Evolutionary conservation across 2,329 filamentous ascomycete species (phyloP).

Genomic region (Paramyrothecium roridum): DNA sequence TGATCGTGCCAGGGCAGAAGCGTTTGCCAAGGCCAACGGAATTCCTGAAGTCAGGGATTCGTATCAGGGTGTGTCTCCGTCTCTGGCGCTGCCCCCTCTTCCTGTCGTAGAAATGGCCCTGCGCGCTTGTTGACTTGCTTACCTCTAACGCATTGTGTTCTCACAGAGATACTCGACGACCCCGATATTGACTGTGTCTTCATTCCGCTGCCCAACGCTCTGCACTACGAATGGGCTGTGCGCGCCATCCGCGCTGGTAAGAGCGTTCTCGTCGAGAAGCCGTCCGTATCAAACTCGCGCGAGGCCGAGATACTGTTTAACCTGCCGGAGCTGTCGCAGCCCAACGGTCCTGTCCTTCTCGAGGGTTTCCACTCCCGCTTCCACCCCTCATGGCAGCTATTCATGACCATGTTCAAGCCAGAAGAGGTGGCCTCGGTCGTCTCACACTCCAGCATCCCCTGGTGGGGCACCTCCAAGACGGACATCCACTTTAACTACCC

Average conservation of each 20-base stretch:
- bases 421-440: conserved; percentile 31
- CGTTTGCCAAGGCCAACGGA: conserved; percentile 46
- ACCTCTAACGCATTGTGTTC: too few species aligned
- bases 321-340: conserved; percentile 25
- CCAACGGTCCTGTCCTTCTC: conserved; percentile 41
- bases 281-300: conserved; percentile 38
- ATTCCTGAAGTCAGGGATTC: conserved; percentile 46
- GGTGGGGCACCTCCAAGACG: conserved; percentile 25
- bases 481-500: conserved; percentile 42
- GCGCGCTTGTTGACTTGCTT: neutral
- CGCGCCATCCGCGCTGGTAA: conserved; percentile 41
- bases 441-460: conserved; percentile 23
- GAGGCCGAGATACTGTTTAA: conserved; percentile 44
- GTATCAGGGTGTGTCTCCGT: conserved; percentile 37
- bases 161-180: conserved; percentile 23
- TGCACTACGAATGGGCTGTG: conserved; percentile 38
- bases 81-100: neutral
- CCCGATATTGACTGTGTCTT: conserved; percentile 42
- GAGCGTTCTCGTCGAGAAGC: conserved; percentile 54
- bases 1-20: conserved; percentile 40
- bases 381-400: conserved; percentile 42
- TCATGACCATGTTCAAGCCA: conserved; percentile 34
- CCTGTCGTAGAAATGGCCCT: neutral
- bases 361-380: conserved; percentile 53
- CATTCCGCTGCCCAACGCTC: conserved; percentile 37